Percentiles rank a stretch among this genome's conserved stretches.
These are phyloP conservation scores for Paramecium biaurelia DNA, from an alignment of 73 alveolate genomes.

Conservation along the genomic window DNA sequence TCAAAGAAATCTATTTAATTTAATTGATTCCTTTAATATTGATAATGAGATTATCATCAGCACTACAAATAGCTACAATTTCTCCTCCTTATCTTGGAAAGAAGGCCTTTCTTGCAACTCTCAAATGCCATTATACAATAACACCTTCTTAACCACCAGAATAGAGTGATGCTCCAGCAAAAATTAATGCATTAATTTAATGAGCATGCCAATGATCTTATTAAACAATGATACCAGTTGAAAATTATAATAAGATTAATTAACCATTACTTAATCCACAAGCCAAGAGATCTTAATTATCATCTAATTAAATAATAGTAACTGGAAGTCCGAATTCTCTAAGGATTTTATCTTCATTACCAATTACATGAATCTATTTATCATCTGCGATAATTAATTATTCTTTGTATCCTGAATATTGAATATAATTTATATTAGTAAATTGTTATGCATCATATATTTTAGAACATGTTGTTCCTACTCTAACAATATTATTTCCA, in stretches of 20 bases:
- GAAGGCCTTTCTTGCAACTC: constrained; percentile 35
- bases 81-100: constrained; percentile 46
- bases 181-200: not conserved
- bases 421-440: not conserved
- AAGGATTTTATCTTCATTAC: not conserved
- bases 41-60: not conserved
- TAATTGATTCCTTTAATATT: not conserved
- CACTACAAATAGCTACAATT: not conserved
- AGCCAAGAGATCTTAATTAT: not conserved
- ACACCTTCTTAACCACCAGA: constrained; percentile 47
- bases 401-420: not conserved
- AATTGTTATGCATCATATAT: not conserved
- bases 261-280: not conserved
- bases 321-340: not conserved
- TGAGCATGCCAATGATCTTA: constrained; percentile 54
- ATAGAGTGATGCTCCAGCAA: not conserved
- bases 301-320: not conserved
- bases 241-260: not conserved
- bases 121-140: constrained; percentile 10
- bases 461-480: not conserved
- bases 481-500: not conserved
- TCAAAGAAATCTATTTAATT: not conserved
- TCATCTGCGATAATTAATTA: not conserved
- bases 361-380: not conserved
- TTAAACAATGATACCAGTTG: not conserved